A percentile compares a stretch with the other conserved stretches of the same genome.
phyloP scores from a whole-genome alignment of 1,284 basidiomycete species.

The Chalciporus sp. region DNA sequence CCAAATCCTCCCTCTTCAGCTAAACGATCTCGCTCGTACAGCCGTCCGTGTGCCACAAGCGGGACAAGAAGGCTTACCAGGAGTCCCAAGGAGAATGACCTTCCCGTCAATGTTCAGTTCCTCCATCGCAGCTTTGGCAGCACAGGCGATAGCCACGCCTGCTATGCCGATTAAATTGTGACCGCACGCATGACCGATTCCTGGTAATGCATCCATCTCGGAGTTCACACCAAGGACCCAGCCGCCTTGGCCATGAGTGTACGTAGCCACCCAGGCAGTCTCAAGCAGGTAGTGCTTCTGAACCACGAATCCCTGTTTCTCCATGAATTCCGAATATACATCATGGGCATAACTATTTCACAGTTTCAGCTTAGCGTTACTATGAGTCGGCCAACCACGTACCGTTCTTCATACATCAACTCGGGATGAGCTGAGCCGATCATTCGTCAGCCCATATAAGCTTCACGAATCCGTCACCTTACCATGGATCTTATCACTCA shows the following conservation, averaged over 20 bases:
- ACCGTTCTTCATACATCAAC: slow-evolving; percentile 59
- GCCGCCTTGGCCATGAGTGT: slow-evolving; percentile 41
- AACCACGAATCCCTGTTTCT: slow-evolving; percentile 59
- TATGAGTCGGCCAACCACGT: slow-evolving; percentile 22
- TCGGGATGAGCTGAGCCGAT: slow-evolving; percentile 56
- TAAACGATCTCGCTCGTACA: slow-evolving; percentile 10
- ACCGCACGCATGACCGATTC: slow-evolving; percentile 75
- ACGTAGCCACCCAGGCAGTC: slow-evolving; percentile 75
- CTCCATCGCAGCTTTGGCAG: slow-evolving; percentile 58
- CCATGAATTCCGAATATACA: slow-evolving; percentile 57
- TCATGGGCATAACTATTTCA: slow-evolving; percentile 52
- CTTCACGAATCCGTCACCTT: neutral
- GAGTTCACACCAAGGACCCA: slow-evolving; percentile 71
- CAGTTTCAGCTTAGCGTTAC: no score
- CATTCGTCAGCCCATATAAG: no score
- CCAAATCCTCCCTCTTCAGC: slow-evolving; percentile 78
- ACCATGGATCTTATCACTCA: slow-evolving; percentile 78
- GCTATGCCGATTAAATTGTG: slow-evolving; percentile 79
- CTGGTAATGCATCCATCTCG: slow-evolving; percentile 71
- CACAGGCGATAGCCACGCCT: slow-evolving; percentile 69
- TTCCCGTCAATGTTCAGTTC: slow-evolving; percentile 62
- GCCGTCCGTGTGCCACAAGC: no score
- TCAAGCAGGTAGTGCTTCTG: slow-evolving; percentile 56
- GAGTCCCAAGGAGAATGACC: slow-evolving; percentile 74
- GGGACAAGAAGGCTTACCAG: slow-evolving; percentile 43